Percentiles rank a stretch among this genome's conserved stretches.
These are phyloP conservation scores for Rhodosporidiobolus sp. DNA, from an alignment of 768 basidiomycete species.

Conservation along the genomic window DNA sequence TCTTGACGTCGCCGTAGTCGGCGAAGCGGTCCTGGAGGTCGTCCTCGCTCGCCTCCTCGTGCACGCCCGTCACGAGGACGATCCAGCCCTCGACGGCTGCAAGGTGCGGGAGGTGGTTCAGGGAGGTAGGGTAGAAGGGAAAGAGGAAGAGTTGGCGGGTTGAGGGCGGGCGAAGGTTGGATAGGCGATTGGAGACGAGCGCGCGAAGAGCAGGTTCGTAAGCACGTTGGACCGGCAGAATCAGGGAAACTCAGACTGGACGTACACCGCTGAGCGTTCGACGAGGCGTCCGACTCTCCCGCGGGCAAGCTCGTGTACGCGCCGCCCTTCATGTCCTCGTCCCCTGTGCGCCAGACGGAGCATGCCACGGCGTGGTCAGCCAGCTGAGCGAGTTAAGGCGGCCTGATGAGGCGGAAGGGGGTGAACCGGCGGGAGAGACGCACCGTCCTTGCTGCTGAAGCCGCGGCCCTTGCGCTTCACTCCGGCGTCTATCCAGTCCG, in stretches of 20 bases:
- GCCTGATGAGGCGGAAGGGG: neutral
- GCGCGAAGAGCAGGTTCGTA: neutral
- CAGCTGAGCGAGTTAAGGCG: neutral
- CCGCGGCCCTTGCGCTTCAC: slow-evolving; percentile 35
- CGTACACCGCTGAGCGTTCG: slow-evolving; percentile 21
- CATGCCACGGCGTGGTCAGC: neutral
- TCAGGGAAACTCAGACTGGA: neutral
- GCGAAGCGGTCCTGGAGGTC: slow-evolving; percentile 94
- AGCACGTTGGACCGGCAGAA: neutral
- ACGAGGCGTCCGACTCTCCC: neutral
- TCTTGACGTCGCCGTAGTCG: slow-evolving; percentile 96
- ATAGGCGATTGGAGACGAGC: neutral
- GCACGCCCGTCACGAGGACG: slow-evolving; percentile 89
- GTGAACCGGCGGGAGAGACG: neutral
- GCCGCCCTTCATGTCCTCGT: neutral
- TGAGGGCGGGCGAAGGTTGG: neutral
- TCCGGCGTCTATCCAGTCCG: neutral
- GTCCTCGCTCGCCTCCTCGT: slow-evolving; percentile 97
- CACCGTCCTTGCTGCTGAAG: slow-evolving; percentile 16
- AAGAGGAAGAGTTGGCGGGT: neutral
- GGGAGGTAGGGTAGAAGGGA: neutral
- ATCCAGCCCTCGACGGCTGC: slow-evolving; percentile 99
- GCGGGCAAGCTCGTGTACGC: neutral
- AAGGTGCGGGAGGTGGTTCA: neutral
- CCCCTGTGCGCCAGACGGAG: neutral